A percentile compares a stretch with the other conserved stretches of the same genome.
These are phyloP conservation scores for Talaromyces stipitatus DNA, from an alignment of 495 filamentous ascomycete species.

Conservation along the genomic window DNA sequence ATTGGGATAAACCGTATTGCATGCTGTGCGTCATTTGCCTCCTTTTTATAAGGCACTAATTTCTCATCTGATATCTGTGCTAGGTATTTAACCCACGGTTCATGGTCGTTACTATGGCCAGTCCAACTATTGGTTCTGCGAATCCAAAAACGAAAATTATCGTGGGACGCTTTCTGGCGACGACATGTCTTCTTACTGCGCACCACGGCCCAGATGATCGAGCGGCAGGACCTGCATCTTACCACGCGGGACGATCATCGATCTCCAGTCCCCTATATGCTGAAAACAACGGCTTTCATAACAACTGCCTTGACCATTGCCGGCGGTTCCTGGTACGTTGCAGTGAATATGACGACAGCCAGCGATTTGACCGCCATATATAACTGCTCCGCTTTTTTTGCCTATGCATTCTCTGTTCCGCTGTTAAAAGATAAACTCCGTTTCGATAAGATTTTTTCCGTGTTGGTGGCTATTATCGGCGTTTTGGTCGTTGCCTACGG, in stretches of 20 bases:
- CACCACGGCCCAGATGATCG: conserved; percentile 81
- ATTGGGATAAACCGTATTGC: conserved; percentile 94
- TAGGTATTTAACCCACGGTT: conserved; percentile 87
- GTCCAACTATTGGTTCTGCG: conserved; percentile 73
- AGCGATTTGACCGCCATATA: conserved; percentile 95
- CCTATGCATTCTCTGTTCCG: conserved; percentile 90
- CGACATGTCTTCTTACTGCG: conserved; percentile 66
- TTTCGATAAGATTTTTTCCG: conserved; percentile 72
- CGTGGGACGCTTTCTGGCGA: conserved; percentile 85
- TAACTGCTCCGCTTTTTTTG: conserved; percentile 98
- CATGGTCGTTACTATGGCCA: conserved; percentile 85
- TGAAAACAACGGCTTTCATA: conserved; percentile 69
- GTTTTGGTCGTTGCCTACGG: conserved; percentile 93
- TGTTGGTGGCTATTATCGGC: conserved; percentile 76
- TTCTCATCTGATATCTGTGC: not conserved
- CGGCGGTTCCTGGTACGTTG: conserved; percentile 91
- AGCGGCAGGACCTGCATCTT: conserved; percentile 55
- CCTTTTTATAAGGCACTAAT: not conserved
- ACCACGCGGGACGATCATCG: conserved; percentile 35
- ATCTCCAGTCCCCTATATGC: conserved; percentile 64
- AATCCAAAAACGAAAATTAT: conserved; percentile 58
- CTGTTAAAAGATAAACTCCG: conserved; percentile 76
- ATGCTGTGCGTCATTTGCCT: conserved; percentile 66
- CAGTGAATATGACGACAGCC: conserved; percentile 85
- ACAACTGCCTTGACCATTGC: conserved; percentile 85